A percentile compares a stretch with the other conserved stretches of the same genome.
Evolutionary conservation across 192 early-diverging fungal genomes (phyloP).

Genomic region (Coemansia sp.): DNA sequence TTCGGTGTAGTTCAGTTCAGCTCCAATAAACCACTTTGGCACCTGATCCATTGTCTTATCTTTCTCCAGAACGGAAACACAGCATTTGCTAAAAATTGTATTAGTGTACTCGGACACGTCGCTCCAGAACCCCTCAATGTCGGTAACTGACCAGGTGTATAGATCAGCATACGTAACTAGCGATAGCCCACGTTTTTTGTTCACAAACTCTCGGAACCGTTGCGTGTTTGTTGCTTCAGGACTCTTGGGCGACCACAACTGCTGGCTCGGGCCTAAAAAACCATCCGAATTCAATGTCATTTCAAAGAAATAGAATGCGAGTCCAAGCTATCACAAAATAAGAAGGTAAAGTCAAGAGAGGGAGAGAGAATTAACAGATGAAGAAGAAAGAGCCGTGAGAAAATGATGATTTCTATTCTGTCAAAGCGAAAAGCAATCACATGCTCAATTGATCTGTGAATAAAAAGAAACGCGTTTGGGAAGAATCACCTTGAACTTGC

Average conservation of each 20-base stretch:
- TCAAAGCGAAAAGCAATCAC: neutral
- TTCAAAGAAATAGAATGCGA: neutral
- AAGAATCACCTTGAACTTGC: too few species aligned
- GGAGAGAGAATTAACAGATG: neutral
- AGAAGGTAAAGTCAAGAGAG: neutral
- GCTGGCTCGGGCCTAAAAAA: constrained; percentile 6
- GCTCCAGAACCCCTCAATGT: constrained; percentile 82
- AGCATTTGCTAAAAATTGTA: constrained; percentile 23
- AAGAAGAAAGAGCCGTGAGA: neutral
- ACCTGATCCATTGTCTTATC: constrained; percentile 78
- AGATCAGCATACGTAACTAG: constrained; percentile 68
- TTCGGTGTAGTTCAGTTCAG: constrained; percentile 88
- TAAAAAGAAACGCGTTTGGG: too few species aligned
- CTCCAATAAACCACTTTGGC: constrained; percentile 89
- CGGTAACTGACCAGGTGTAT: constrained; percentile 79
- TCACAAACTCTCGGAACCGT: constrained; percentile 72
- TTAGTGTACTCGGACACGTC: constrained; percentile 75
- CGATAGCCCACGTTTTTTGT: constrained; percentile 62
- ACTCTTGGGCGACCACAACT: constrained; percentile 67
- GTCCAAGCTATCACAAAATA: neutral
- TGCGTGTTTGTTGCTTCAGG: constrained; percentile 63
- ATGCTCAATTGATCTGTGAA: too few species aligned
- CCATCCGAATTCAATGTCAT: constrained; percentile 25
- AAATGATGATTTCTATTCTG: neutral
- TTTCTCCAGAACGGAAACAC: constrained; percentile 64